Percentiles rank a stretch among this genome's conserved stretches.
phyloP scores from a whole-genome alignment of 2,329 filamentous ascomycete species.

The Fusarium neocosmosporiellum region DNA sequence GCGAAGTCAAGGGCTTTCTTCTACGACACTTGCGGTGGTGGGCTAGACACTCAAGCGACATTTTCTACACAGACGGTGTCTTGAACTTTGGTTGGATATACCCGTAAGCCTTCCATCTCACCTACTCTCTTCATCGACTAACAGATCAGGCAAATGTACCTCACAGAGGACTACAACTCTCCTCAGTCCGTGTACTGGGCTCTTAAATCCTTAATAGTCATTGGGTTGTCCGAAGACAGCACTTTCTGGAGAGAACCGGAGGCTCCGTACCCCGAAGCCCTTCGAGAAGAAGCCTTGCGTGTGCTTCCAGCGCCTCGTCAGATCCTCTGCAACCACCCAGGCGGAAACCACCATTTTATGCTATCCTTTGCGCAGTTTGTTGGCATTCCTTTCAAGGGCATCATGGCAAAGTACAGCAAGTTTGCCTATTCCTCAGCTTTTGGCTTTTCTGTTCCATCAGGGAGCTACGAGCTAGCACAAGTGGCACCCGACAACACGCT shows the following conservation, averaged over 20 bases:
- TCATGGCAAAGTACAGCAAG: conserved; percentile 54
- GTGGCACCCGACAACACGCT: conserved; percentile 43
- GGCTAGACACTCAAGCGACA: background rate
- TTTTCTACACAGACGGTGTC: background rate
- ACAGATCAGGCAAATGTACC: conserved; percentile 57
- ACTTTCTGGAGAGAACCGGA: background rate
- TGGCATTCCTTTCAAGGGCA: background rate
- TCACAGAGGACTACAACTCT: conserved; percentile 66
- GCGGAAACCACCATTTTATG: conserved; percentile 31
- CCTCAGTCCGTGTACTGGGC: conserved; percentile 66
- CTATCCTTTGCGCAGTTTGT: conserved; percentile 21
- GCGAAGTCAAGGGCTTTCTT: background rate
- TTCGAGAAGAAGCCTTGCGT: background rate
- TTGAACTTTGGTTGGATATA: background rate
- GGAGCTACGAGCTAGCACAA: conserved; percentile 35
- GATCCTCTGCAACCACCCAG: conserved; percentile 51
- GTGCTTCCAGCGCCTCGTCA: conserved; percentile 49
- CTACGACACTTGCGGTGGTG: background rate
- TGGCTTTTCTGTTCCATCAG: conserved; percentile 53
- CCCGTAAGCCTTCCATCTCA: background rate
- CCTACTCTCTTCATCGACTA: conserved; percentile 36
- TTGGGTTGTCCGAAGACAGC: conserved; percentile 31
- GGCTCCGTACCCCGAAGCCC: background rate
- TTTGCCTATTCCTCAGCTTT: conserved; percentile 59
- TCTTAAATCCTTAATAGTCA: conserved; percentile 58